A percentile compares a stretch with the other conserved stretches of the same genome.
Conservation (phyloP, 441 rosid genomes). For the Viola pubescens region DNA sequence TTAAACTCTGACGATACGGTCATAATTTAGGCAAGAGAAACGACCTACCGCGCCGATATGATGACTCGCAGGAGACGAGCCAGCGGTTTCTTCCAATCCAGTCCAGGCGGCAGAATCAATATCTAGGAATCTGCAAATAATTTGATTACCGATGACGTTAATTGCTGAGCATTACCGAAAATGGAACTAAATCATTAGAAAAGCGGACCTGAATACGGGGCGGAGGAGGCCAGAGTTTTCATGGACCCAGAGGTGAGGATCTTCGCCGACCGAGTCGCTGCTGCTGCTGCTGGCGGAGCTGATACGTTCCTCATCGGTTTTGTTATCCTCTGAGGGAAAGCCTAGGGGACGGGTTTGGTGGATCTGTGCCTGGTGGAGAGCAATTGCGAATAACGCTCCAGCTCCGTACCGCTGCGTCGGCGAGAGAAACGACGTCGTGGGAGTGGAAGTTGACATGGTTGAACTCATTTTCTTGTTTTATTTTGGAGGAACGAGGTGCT, state of each 20-base stretch:
- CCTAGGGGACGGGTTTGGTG: constrained; percentile 51
- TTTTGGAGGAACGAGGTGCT: neutral
- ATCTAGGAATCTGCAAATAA: constrained; percentile 44
- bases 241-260: constrained; percentile 70
- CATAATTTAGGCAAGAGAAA: constrained; percentile 1
- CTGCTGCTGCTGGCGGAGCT: constrained; percentile 24
- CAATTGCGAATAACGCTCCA: constrained; percentile 66
- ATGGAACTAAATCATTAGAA: neutral
- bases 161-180: no score
- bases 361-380: constrained; percentile 62
- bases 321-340: constrained; percentile 26
- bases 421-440: constrained; percentile 36
- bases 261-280: constrained; percentile 53
- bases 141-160: no score
- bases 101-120: constrained; percentile 61
- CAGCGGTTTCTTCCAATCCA: constrained; percentile 83
- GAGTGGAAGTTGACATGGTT: neutral
- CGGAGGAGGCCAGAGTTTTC: constrained; percentile 62
- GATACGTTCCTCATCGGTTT: constrained; percentile 27
- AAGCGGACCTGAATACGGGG: constrained; percentile 61
- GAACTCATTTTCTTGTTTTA: no score
- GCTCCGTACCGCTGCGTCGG: constrained; percentile 65
- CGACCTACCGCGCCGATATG: constrained; percentile 78
- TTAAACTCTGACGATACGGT: no score
- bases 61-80: constrained; percentile 58